Evolutionary conservation across 805 yeast genomes (phyloP), one percentile per base, ranked within the genome.

Genomic region (Torulaspora microellipsoides): DNA sequence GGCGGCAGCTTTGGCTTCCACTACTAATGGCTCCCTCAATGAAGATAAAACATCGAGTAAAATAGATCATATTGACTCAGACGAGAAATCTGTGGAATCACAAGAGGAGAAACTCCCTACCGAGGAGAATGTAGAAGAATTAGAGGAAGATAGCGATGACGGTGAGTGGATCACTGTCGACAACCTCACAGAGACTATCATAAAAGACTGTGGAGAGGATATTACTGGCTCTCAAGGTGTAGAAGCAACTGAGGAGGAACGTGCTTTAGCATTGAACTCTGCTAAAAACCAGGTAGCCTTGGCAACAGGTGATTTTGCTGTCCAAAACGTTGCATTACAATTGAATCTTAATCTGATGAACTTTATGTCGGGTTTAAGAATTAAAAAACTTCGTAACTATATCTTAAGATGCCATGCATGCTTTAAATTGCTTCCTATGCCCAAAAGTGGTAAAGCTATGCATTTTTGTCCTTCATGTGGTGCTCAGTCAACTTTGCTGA

Each of bases 351-450:
- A 86, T 52, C 71, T 91, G 53, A 83, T 93, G 80, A 90, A 90
- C 65, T 72, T 85, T 17, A 75, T 78, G 69, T 79, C 90, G 1
- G 99, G 99, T 15, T 70, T 81, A 50, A 88, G 83, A 56, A 90
- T 93, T 66, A 83, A 79, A 53, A 78, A 86, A 62, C 84, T 93
- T 28, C 77, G 95, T 62, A 87, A 84, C 69, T 90, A 87, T 64
- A 91, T 91, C 97, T 76, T 86, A 59, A 75, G 99, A 66, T 93
- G 99, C 65, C 96, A 93, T 65, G 99, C 97, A 0, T 93, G 99
- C 69, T 93, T 93, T 77, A 72, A 77, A 46, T 71, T 93, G 62
- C 69, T 82, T 11, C 90, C 95, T 7, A 73, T 87, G 43, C 86
- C 91, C 23, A 84, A 81, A 56, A 75, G 78, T 50, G 90, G 90